Percentiles rank a stretch among this genome's conserved stretches.
Conservation (phyloP, 164 flowering plant genomes). For the Echeveria elegans region DNA sequence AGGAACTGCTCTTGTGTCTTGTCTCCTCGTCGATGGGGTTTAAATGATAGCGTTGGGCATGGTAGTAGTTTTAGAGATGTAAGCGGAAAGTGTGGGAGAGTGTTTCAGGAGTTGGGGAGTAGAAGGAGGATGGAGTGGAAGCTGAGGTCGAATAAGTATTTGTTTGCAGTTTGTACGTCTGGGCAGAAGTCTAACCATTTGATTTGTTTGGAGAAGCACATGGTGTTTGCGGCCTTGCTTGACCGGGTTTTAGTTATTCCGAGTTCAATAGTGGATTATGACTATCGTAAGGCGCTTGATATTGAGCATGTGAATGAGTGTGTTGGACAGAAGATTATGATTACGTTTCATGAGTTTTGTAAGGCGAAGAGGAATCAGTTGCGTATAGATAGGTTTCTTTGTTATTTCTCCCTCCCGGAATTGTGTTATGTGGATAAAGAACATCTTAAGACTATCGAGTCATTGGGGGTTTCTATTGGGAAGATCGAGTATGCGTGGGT, state of each 20-base stretch:
- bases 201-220: constrained; percentile 93
- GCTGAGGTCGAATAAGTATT: constrained; percentile 44
- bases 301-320: constrained; percentile 72
- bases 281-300: constrained; percentile 62
- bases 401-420: no score
- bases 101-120: constrained; percentile 26
- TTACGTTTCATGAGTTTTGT: constrained; percentile 65
- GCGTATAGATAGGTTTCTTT: no score
- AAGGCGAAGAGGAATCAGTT: no score
- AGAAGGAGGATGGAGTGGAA: constrained; percentile 70
- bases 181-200: constrained; percentile 99
- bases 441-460: constrained; percentile 63
- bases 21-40: constrained; percentile 39
- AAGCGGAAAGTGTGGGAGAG: constrained; percentile 35
- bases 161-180: constrained; percentile 74
- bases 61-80: no score
- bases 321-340: constrained; percentile 61
- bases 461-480: constrained; percentile 53
- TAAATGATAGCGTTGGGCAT: constrained; percentile 16
- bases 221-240: constrained; percentile 92
- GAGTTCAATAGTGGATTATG: constrained; percentile 70
- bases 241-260: constrained; percentile 70
- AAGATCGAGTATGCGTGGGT: constrained; percentile 70
- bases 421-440: no score
- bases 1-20: constrained; percentile 50